Base-by-base conservation (phyloP, 1,284 basidiomycete genomes). In the Tremellales sp. region DNA sequence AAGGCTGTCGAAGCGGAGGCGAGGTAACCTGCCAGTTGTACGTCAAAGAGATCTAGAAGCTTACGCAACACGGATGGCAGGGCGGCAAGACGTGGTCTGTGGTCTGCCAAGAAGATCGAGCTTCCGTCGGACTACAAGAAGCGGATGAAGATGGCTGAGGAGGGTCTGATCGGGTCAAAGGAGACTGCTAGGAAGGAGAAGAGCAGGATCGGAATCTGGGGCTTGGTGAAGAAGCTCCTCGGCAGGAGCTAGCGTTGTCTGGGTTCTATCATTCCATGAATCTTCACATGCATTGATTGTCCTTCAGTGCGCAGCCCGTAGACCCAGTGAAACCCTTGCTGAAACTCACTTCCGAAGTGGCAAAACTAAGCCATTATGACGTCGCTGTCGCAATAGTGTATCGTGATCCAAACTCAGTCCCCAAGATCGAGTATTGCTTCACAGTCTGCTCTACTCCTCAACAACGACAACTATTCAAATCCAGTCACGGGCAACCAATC, bases 71-170 rank as follows among this genome's bases (percentile, higher is more conserved):
- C 50, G 57, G 45, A 58, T 37, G 3, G 33, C 47, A 48, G 56
- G 16, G 51, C 86, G 81, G 61, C 71, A 68, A 45, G 78, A 76
- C 46, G 77, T 74, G 89, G 89, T 0, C 83, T 89, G 71, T 92
- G 88, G 88, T 75, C 72, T 24, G 53, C 78, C 4, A 72, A 68
- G 10, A 58, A 61, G 6, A 74, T 77, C 8, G 88, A 93, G 60
- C 79, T 76, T 5, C 87, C 89, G 0, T 78, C 82, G 1, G 84
- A 87, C 47, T 92, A 87, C 68, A 92, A 93, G 71, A 80, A 79
- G 29, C 78, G 86, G 37, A 61, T 72, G 54, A 65, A 66, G 38
- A 47, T 52, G 26, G 53, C 38, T 4, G 61, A 62, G 25, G 63
- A 61, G 4, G 60, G 48, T 4, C 37, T 48, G 43, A 35, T 43